Base-by-base conservation (phyloP, 768 basidiomycete genomes). In the Boletus subcaerulescens region DNA sequence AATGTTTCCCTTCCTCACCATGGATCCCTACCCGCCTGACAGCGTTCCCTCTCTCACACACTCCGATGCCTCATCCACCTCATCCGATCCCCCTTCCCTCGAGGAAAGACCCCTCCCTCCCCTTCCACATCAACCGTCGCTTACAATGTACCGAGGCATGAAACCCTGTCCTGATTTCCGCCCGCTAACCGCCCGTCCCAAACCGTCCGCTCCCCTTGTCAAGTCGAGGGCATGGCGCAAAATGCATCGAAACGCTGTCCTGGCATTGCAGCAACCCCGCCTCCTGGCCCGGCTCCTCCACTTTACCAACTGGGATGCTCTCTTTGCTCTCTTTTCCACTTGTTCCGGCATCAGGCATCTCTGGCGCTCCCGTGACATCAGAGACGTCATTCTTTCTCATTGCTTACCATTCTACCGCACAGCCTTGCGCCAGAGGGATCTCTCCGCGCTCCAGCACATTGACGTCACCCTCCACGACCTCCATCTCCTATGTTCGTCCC, bases 351-450 rank as follows among this genome's bases (percentile, higher is more conserved):
- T 75, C 50, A 67, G 77, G 36, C 63, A 58, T 8, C 59, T 73
- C 43, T 65, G 79, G 59, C 53, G 60, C 20, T 52, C 60, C 15
- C 67, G 66, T 3, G 65, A 70, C n/a, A 60, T 73, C 42, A 67
- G 70, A 49, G 72, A 79, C 52, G 61, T 65, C 53, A 64, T 80
- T 35, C 68, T 81, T n/a, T 65, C 75, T 10, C 70, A 64, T 35
- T 87, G 78, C 62, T 76, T 92, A 2, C 83, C 85, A 0, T 81
- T 80, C 5, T 91, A 84, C 63, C 65, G 70, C 8, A 58, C 71
- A 41, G 78, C 77, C 40, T 64, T 82, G 42, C 71, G 69, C 3
- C 60, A 70, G 45, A 67, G 78, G 41, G 78, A 81, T 56, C 55
- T 72, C 24, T 64, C 68, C 39, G 64, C 74, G 7, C 72, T 72